These are phyloP conservation scores for Euphorbia tirucalli DNA, from an alignment of 345 rosid genomes.

Conservation along the genomic window DNA sequence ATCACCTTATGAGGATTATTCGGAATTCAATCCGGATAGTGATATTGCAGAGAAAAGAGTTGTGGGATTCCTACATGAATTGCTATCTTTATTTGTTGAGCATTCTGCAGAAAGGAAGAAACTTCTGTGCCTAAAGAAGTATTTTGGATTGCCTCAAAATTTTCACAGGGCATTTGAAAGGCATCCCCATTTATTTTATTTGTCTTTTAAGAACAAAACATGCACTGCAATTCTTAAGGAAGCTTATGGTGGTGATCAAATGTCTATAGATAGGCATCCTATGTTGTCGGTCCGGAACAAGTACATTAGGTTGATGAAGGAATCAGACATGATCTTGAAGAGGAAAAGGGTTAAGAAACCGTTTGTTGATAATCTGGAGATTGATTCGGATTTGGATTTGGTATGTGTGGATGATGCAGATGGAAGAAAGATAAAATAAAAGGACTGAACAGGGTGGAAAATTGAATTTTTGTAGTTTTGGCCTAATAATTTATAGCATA, in stretches of 20 bases:
- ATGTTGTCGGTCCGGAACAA: conserved; percentile 53
- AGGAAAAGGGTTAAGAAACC: conserved; percentile 34
- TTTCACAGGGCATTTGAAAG: conserved; percentile 90
- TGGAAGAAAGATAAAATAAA: background rate
- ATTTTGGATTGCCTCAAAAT: conserved; percentile 53
- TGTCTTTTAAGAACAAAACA: conserved; percentile 67
- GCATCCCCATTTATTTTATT: conserved; percentile 75
- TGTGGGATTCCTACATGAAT: conserved; percentile 80
- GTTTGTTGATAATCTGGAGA: conserved; percentile 20
- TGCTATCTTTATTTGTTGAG: conserved; percentile 79
- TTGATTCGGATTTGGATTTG: conserved; percentile 48
- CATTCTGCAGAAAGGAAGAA: conserved; percentile 77
- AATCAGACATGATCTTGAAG: conserved; percentile 46
- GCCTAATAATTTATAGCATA: too few relatives aligned
- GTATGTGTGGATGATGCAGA: conserved; percentile 34
- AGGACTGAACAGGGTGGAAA: too few relatives aligned
- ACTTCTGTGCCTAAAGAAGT: conserved; percentile 68
- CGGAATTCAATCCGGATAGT: conserved; percentile 57
- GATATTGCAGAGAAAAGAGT: conserved; percentile 83
- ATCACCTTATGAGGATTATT: conserved; percentile 75
- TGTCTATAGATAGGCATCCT: conserved; percentile 57
- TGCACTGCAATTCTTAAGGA: conserved; percentile 81
- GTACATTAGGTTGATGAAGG: conserved; percentile 63
- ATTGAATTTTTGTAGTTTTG: too few relatives aligned
- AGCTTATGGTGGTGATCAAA: conserved; percentile 51